These are phyloP conservation scores for Arthroderma sp. DNA, from an alignment of 2,329 filamentous ascomycete species.

Conservation along the genomic window DNA sequence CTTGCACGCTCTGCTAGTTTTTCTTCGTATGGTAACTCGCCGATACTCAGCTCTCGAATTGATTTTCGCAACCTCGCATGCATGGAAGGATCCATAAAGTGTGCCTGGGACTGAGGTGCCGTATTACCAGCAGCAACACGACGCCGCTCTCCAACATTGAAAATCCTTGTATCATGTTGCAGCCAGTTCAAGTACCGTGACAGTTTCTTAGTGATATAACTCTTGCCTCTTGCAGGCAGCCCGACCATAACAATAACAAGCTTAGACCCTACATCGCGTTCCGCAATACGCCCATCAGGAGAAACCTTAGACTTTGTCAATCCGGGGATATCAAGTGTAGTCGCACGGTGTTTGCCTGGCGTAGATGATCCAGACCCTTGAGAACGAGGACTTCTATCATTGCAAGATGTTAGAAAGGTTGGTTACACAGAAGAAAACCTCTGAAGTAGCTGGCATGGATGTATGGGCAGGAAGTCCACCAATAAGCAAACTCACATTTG, in stretches of 20 bases:
- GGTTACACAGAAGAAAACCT: too few relatives aligned
- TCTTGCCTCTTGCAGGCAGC: conserved; percentile 86
- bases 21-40: conserved; percentile 11
- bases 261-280: conserved; percentile 89
- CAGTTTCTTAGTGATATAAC: conserved; percentile 97
- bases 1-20: conserved; percentile 10
- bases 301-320: conserved; percentile 92
- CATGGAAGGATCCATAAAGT: conserved; percentile 13
- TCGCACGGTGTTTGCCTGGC: conserved; percentile 70
- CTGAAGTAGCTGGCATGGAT: neutral
- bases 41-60: conserved; percentile 31
- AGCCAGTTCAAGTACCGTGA: conserved; percentile 93
- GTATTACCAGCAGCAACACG: conserved; percentile 54
- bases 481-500: conserved; percentile 39
- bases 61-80: conserved; percentile 32
- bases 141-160: conserved; percentile 90
- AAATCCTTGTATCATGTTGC: conserved; percentile 88
- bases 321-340: conserved; percentile 90
- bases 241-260: conserved; percentile 98
- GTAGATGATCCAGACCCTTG: conserved; percentile 66
- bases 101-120: neutral
- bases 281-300: conserved; percentile 84
- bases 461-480: conserved; percentile 2
- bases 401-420: neutral
- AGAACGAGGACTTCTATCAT: conserved; percentile 8